Evolutionary conservation across 352 stramenopile genomes (phyloP), one percentile per base, ranked within the genome.

Genomic region (Pythium rishiriense): DNA sequence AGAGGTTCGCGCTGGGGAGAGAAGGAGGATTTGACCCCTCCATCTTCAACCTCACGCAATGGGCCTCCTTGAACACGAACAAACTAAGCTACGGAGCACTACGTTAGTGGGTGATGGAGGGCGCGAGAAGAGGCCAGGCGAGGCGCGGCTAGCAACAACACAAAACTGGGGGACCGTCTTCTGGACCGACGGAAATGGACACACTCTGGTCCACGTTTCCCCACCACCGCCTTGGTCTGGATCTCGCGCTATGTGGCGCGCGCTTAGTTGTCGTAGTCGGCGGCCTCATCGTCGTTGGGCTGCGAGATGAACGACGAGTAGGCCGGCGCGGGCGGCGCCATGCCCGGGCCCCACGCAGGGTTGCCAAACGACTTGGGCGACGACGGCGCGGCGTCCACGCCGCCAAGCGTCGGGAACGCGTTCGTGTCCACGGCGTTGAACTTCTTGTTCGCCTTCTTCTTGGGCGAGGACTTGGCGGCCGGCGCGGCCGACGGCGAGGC

Each of bases 331-430:
- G 74, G 64, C 15, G 68, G 63, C 15, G 59, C 71, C 60, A 91
- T 80, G 26, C 81, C 80, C n/a, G 85, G 81, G 24, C 85, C 83
- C 81, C 83, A 91, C 21, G 42, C 52, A 10, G 60, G 51, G 33
- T 49, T 50, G 25, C 47, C 55, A 22, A 57, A 62, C 37, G 52
- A 42, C 62, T 64, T 61, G 26, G 54, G 54, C 39, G 62, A 64
- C 46, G 73, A 69, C 22, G 71, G 59, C 25, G 75, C 75, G 12
- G 72, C 64, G 52, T 68, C 70, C 17, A 70, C 70, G 55, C 80
- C 81, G 28, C 83, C 84, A 15, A 95, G 83, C 56, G 87, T 85
- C 59, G 87, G 87, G 76, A 94, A 95, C 48, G 85, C 85, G 62
- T 78, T 83, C 61, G 83, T 79, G 74, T 95, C 85, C 46, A 73